A percentile compares a stretch with the other conserved stretches of the same genome.
phyloP scores from a whole-genome alignment of 257 asterid genomes.

The Gentiana dahurica region DNA sequence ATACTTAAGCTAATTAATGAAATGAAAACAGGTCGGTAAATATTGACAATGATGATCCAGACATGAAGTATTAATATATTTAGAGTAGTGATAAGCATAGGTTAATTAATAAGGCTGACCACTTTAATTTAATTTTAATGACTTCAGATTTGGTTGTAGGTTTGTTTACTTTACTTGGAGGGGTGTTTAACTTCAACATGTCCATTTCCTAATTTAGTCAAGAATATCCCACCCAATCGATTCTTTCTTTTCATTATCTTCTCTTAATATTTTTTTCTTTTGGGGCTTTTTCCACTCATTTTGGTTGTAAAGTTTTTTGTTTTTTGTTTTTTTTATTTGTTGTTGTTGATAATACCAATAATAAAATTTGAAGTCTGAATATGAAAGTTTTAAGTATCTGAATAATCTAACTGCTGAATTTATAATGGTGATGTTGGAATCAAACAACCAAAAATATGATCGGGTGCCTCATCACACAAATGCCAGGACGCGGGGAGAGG shows the following conservation, averaged over 20 bases:
- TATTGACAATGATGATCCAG: slow-evolving; percentile 23
- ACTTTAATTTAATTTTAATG: slow-evolving; percentile 20
- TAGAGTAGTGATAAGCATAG: slow-evolving; percentile 8
- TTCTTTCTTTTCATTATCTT: slow-evolving; percentile 2
- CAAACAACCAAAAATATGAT: too few species aligned
- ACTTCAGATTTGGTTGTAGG: slow-evolving; percentile 16
- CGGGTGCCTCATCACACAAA: too few species aligned
- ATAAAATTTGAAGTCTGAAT: too few species aligned
- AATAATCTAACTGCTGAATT: too few species aligned
- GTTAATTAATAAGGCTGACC: slow-evolving; percentile 24
- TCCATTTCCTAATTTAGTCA: slow-evolving; percentile 20
- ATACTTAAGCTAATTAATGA: too few species aligned
- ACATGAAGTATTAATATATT: slow-evolving; percentile 14
- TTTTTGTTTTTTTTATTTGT: neutral
- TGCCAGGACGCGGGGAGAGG: too few species aligned
- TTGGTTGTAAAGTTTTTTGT: slow-evolving; percentile 9
- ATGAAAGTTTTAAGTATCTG: too few species aligned
- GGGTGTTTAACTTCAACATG: slow-evolving; percentile 24
- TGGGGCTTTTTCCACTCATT: neutral
- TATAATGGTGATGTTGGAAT: too few species aligned
- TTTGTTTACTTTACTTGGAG: slow-evolving; percentile 37
- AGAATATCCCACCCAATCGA: slow-evolving; percentile 13
- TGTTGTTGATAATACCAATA: too few species aligned
- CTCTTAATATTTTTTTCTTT: neutral
- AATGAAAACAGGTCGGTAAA: slow-evolving; percentile 33